Base-by-base conservation (phyloP, 208 protist genomes). In the Crithidia fasciculata region DNA sequence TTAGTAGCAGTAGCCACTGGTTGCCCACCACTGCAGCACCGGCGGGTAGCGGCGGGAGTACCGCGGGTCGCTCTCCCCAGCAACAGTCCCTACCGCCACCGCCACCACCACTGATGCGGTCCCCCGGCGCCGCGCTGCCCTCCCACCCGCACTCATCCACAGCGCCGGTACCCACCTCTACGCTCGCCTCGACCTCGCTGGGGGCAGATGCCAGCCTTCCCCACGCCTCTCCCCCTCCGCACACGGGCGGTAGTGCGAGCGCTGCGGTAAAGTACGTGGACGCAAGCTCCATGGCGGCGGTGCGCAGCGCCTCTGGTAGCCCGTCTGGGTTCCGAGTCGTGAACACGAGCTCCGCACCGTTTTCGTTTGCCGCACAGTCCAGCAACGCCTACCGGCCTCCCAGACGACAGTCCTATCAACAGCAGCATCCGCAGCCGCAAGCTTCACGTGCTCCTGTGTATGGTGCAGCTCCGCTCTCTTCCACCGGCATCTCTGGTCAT, bases 1-100 rank as follows among this genome's bases (percentile, higher is more conserved):
- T 55, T 63, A 19, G 55, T 36, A 63, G n/a, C 18, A n/a, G n/a
- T n/a, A n/a, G n/a, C n/a, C 12, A 62, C 52, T 68, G 55, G 28
- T 15, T 60, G 49, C 41, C 56, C 43, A 28, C 19, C 36, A 62
- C 57, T 15, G 16, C 39, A 43, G 39, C 39, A 6, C 57, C 57
- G 8, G 57, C 44, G 47, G 45, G 68, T 44, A 5, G 57, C 41
- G 18, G 43, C 37, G 58, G 12, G 6, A 39, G 5, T 9, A 40
- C 40, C 28, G 69, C 19, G 13, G 44, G 47, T 63, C 47, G 40
- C 28, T 36, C 63, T 39, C 19, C 8, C 8, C 69, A 65, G 58
- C 58, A 53, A 37, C 56, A 73, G 47, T n/a, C 28, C 8, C 57
- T 40, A 39, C 58, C 54, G 49, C 43, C 49, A 8, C 39, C 15